Base-by-base conservation (phyloP, 2,329 filamentous ascomycete genomes). In the Arthrobotrys megalospora region DNA sequence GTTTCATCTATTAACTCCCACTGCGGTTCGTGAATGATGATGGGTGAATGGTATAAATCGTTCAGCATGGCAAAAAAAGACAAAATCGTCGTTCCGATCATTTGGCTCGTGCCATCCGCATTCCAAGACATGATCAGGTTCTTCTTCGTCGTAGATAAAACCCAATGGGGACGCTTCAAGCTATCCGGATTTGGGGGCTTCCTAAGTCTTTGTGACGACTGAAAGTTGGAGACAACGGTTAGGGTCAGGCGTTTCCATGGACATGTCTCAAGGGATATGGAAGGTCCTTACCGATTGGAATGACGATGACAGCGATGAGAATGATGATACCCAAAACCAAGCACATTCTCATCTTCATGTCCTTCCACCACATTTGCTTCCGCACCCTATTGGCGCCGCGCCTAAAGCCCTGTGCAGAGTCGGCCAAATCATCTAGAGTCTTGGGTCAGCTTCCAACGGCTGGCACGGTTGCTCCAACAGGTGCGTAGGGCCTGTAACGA, bases 341-440 rank as follows among this genome's bases (percentile, higher is more conserved):
- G 87, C 95, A 98, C 88, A 97, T 96, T 85, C 96, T 91, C 96
- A 99, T 99, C 90, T 98, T 98, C 93, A 97, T 97, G 84, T 98
- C 95, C 89, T 98, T 98, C 95, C 94, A 98, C 95, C 95, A 98
- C 95, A 98, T 98, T 86, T 97, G 91, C 88, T 94, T 95, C 85
- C 96, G 91, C 82, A 99, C 95, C 83, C 93, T 89, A 88, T 98
- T 99, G 86, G 96, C 96, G 81, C 96, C 95, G 81, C 94, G 91
- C 83, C 94, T 93, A 90, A 99, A 99, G 80, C 93, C 94, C 85
- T 97, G 94, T 76, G 96, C 95, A 41, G 94, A 97, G 80, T 91
- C 90, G 78, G 94, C 94, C 81, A 99, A 89, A 86, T 97, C 96
- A 87, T 97, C 91, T 82, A 24, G 32, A 24, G 28, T 62, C 32